Base-by-base conservation (phyloP, 371 early-diverging fungal species). In the Mortierella sp. region DNA sequence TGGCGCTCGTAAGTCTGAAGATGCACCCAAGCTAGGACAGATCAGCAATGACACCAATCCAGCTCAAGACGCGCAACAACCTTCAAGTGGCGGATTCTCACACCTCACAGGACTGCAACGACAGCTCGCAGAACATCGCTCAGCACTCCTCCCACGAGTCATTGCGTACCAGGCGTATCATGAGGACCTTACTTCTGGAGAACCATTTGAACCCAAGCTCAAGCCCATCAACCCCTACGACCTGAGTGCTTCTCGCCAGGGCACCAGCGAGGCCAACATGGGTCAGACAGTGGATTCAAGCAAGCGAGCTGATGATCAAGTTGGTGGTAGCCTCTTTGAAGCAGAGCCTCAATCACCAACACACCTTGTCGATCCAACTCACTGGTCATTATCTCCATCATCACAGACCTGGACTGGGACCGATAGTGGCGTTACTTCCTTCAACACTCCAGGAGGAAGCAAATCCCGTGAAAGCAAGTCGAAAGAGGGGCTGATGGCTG, bases 71-170 rank as follows among this genome's bases (percentile, higher is more conserved):
- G 4, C 48, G 21, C 19, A 47, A 3, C 13, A 49, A 6, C 8
- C 41, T n/a, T 16, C n/a, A 22, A 54, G 49, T 14, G 50, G 45
- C 19, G 29, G 54, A 0, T 8, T 70, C n/a, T 55, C 57, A 19
- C 24, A 46, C 17, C 63, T 70, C n/a, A 70, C 70, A 9, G 70
- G 70, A 17, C 49, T 70, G 13, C 70, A 70, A 54, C 34, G 57
- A 19, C 70, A 70, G 27, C 51, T 70, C 29, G 70, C 70, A 0
- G 70, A 70, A 21, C 49, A 58, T 31, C 70, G 59, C 8, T 70
- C 70, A 2, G 55, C 59, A 9, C 48, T 70, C 4, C 50, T 70
- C 9, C 63, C 70, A 0, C 24, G 60, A 22, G 67, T 50, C 1
- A 54, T 67, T 14, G 70, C 70, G 0, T 54, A 47, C 44, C 53